Conservation (phyloP, 768 basidiomycete genomes). For the Lentinus brumalis region DNA sequence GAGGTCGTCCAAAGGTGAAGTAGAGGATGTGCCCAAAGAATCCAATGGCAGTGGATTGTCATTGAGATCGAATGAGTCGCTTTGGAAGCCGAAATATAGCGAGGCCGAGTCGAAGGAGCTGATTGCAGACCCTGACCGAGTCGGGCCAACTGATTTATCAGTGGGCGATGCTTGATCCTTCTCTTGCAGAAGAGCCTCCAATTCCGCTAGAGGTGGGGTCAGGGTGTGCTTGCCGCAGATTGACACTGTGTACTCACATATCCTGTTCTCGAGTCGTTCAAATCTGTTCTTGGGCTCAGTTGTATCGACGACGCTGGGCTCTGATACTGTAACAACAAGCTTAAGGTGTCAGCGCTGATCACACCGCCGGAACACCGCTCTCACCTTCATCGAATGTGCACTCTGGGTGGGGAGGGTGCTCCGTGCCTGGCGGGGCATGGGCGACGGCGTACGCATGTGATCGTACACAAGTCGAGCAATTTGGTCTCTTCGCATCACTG, state of each 20-base stretch:
- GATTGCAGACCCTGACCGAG: background rate
- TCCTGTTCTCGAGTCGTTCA: conserved; percentile 67
- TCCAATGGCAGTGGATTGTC: background rate
- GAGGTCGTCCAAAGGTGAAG: conserved; percentile 14
- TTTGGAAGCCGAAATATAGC: background rate
- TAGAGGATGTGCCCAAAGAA: background rate
- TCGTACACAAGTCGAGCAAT: conserved; percentile 68
- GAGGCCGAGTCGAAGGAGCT: background rate
- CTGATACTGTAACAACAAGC: conserved; percentile 41
- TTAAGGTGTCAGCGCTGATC: background rate
- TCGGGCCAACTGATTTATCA: background rate
- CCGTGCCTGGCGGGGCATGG: conserved; percentile 59
- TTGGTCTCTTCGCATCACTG: conserved; percentile 77
- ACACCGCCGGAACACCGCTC: conserved; percentile 14
- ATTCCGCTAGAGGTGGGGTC: conserved; percentile 51
- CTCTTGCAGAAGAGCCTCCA: conserved; percentile 65
- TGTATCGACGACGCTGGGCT: conserved; percentile 34
- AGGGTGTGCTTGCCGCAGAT: conserved; percentile 2
- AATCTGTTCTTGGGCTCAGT: conserved; percentile 60
- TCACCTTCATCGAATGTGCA: conserved; percentile 79
- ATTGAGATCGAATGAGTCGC: background rate
- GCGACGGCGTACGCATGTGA: conserved; percentile 71
- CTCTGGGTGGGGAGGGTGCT: conserved; percentile 57
- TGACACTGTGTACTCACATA: conserved; percentile 49
- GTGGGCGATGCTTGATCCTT: conserved; percentile 30